Conservation (phyloP, 176 grass and related monocot genomes). For the Eremochloa ophiuroides region DNA sequence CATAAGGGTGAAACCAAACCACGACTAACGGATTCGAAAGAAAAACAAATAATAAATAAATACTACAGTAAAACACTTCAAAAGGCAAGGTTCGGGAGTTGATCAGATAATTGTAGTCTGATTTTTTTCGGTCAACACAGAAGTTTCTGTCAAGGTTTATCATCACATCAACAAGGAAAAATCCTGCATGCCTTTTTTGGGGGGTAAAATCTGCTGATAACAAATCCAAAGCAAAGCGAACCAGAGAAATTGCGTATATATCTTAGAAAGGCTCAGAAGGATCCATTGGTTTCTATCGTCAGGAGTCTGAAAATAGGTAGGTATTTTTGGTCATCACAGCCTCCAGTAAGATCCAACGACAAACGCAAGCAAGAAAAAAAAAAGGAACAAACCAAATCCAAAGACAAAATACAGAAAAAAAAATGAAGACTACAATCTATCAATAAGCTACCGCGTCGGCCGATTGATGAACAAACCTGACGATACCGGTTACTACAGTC, state of each 20-base stretch:
- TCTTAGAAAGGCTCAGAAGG: conserved; percentile 52
- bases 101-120: conserved; percentile 91
- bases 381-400: background rate
- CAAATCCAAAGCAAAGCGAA: background rate
- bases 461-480: background rate
- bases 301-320: conserved; percentile 76
- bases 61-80: background rate
- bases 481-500: too few relatives aligned
- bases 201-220: rapidly evolving
- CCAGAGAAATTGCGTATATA: background rate
- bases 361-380: background rate
- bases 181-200: background rate
- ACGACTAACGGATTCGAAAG: rapidly evolving
- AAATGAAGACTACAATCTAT: background rate
- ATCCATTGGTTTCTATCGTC: conserved; percentile 52
- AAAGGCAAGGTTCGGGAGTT: background rate
- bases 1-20: rapidly evolving
- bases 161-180: conserved; percentile 43
- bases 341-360: background rate
- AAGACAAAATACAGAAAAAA: background rate
- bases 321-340: conserved; percentile 53
- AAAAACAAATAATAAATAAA: background rate
- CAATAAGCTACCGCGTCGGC: background rate
- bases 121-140: conserved; percentile 35
- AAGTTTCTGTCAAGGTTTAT: conserved; percentile 36